Base-by-base conservation (phyloP, 192 early-diverging fungal species). In the Rhizoclosmatium sp. region DNA sequence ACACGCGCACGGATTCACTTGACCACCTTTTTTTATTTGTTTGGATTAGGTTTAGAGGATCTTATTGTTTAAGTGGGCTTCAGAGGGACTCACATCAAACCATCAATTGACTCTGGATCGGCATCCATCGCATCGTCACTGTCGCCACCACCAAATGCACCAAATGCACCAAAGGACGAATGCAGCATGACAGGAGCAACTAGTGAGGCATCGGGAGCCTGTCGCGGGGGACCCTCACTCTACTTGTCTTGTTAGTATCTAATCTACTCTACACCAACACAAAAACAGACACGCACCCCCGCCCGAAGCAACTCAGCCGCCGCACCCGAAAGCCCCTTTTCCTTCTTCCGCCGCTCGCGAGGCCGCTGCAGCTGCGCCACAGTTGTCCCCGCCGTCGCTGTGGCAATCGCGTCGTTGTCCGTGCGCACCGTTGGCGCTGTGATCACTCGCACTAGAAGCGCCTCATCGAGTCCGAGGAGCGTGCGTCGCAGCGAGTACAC, bases 321-420 rank as follows among this genome's bases (percentile, higher is more conserved):
- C 2, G 68, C 46, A 5, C 39, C 41, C 16, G 47, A 40, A 39
- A 56, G n/a, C 21, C 14, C 74, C 4, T 47, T 64, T 31, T 76
- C 60, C 21, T 41, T 66, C 4, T 47, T 66, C 12, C 65, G 74
- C 5, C 65, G 74, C 44, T 76, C 65, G n/a, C 60, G 45, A 5
- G 74, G 60, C 5, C 74, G 45, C 14, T 69, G 46, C 47, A 65
- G 46, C 40, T 10, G n/a, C 45, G 48, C 51, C 68, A 39, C 14
- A 9, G 10, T 14, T n/a, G 47, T 16, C 5, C 48, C 76, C 65
- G 47, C 2, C 14, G 47, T 21, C 16, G 40, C 61, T 9, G 80
- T 62, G 44, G 67, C 56, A n/a, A 85, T 79, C 77, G 81, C 81
- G 19, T 85, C 81, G 64, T 81, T 85, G 44, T 85, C 84, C 7